Evolutionary conservation across 2,329 filamentous ascomycete genomes (phyloP).

Genomic region (Septoria petroselini): DNA sequence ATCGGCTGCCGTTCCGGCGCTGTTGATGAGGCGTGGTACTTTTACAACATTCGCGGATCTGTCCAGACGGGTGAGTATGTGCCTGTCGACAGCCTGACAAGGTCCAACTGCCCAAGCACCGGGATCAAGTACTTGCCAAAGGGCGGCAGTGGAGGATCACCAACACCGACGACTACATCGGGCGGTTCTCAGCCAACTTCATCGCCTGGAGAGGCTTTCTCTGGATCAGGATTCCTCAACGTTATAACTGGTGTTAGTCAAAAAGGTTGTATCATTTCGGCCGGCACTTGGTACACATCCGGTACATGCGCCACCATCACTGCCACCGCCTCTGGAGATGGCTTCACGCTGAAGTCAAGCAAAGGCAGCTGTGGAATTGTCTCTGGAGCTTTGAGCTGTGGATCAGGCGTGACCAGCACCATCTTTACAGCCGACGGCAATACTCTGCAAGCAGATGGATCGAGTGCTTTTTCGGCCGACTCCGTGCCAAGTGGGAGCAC

Average conservation of each 20-base stretch:
- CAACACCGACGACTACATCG: slow-evolving; percentile 30
- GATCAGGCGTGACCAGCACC: slow-evolving; percentile 45
- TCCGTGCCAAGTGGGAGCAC: slow-evolving; percentile 43
- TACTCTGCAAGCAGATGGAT: slow-evolving; percentile 41
- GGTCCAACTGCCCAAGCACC: slow-evolving; percentile 59
- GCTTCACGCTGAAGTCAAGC: slow-evolving; percentile 57
- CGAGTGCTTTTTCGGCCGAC: slow-evolving; percentile 45
- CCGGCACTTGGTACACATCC: slow-evolving; percentile 64
- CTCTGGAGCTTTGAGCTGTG: slow-evolving; percentile 55
- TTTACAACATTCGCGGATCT: slow-evolving; percentile 61
- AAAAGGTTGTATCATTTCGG: slow-evolving; percentile 65
- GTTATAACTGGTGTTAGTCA: slow-evolving; percentile 50
- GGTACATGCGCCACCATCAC: slow-evolving; percentile 67
- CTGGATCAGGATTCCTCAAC: slow-evolving; percentile 60
- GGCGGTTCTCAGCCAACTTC: slow-evolving; percentile 37
- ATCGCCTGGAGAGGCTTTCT: slow-evolving; percentile 45
- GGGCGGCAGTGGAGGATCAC: slow-evolving; percentile 34
- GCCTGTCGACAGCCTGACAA: slow-evolving; percentile 52
- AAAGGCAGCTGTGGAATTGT: slow-evolving; percentile 60
- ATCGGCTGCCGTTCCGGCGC: slow-evolving; percentile 54
- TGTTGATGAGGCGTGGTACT: slow-evolving; percentile 59
- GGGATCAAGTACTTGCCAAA: slow-evolving; percentile 67
- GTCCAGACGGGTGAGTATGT: slow-evolving; percentile 61
- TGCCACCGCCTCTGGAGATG: slow-evolving; percentile 46
- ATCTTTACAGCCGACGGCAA: slow-evolving; percentile 42